Evolutionary conservation across 106 monocot genomes (phyloP), one percentile per base, ranked within the genome.

Genomic region (Acanthochlamys bracteata): DNA sequence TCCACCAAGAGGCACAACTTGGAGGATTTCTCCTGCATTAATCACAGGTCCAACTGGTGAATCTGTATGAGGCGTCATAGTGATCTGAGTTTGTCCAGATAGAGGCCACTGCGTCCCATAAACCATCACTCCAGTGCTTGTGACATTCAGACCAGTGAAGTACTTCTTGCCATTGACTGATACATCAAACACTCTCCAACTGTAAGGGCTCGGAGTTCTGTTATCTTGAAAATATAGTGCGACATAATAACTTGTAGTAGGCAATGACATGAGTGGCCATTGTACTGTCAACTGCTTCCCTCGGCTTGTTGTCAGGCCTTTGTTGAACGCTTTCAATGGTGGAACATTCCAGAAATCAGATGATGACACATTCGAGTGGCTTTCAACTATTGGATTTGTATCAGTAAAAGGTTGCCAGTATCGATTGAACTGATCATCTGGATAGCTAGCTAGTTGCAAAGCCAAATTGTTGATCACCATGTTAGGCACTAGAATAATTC

Each of bases 161-260:
- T 87, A 96, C 10, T 53, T 33, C 39, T 57, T 42, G 4, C 76
- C 87, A 40, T 90, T 91, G 27, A 96, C 69, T 24, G 70, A 41
- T 27, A 96, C 76, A 64, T 91, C 84, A 65, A 96, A 88, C 0
- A 88, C 82, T 60, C 95, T 67, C 95, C 90, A 90, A 71, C 90
- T 90, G 63, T 74, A 85, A 0, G 84, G 80, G 39, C 86, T 83
- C 8, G 93, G 86, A 9, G 63, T 89, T 19, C 90, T 66, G 60
- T 90, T 86, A 57, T 95, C 90, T 57, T 95, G 94, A 65, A 95
- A 90, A 76, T 95, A 96, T 57, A 96, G 84, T 0, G 80, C 87
- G 0, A 96, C 7, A 75, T 90, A 90, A 82, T 96, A 96, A 60
- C 55, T 84, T 20, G 87, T 75, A 0, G 42, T 33, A 4, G 90